Percentiles rank a stretch among this genome's conserved stretches.
Evolutionary conservation across 768 basidiomycete species (phyloP).

Genomic region (Boletus speciosus): DNA sequence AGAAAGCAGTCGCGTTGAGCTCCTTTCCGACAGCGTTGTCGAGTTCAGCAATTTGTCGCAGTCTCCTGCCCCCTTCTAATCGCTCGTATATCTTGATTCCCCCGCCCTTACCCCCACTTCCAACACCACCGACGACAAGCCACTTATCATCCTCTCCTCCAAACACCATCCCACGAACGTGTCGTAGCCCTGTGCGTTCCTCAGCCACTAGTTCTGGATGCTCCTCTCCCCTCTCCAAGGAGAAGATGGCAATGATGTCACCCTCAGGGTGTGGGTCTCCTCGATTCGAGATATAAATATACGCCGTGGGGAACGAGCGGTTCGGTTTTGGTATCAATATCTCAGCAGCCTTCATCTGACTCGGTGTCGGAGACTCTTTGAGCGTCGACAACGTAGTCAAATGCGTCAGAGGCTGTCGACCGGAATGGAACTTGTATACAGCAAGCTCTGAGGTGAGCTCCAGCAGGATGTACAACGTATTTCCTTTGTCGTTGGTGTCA

Average conservation of each 20-base stretch:
- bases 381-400: constrained; percentile 46
- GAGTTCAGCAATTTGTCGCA: constrained; percentile 51
- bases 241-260: constrained; percentile 71
- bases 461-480: constrained; percentile 59
- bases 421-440: constrained; percentile 50
- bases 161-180: constrained; percentile 67
- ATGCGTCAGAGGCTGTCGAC: constrained; percentile 38
- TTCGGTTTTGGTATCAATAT: constrained; percentile 59
- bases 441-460: constrained; percentile 61
- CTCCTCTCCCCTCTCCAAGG: constrained; percentile 42
- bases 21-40: constrained; percentile 35
- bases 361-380: constrained; percentile 41
- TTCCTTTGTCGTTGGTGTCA: constrained; percentile 39
- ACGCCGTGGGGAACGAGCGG: constrained; percentile 47
- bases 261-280: constrained; percentile 68
- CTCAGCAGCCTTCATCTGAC: constrained; percentile 64
- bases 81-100: constrained; percentile 74
- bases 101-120: constrained; percentile 50
- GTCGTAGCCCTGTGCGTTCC: constrained; percentile 64
- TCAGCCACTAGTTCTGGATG: constrained; percentile 53
- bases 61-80: constrained; percentile 51
- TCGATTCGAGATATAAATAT: constrained; percentile 73
- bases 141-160: constrained; percentile 59
- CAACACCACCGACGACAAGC: constrained; percentile 60
- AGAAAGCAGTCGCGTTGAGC: constrained; percentile 32